Conservation (phyloP, 2,329 filamentous ascomycete genomes). For the Neofusicoccum cordaticola region DNA sequence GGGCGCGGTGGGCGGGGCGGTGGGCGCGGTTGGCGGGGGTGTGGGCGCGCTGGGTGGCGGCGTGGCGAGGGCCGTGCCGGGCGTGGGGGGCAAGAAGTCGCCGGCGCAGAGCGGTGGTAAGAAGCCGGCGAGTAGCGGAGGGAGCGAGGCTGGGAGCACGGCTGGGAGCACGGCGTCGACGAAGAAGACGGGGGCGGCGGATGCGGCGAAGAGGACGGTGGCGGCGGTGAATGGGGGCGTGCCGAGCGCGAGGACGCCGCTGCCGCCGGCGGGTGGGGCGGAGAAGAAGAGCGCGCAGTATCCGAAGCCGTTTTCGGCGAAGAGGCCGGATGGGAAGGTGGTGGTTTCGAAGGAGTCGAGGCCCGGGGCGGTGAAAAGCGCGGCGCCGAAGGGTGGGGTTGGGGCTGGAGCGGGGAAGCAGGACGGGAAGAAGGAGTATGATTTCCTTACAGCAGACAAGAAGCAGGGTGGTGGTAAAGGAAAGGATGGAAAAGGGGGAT, state of each 20-base stretch:
- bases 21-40: not conserved
- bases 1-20: not conserved
- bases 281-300: not conserved
- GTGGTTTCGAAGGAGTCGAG: not conserved
- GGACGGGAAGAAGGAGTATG: not conserved
- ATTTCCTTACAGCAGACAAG: not conserved
- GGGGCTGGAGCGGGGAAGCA: not conserved
- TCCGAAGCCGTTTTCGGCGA: slow-evolving; percentile 3
- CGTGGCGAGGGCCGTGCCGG: not conserved
- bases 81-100: not conserved
- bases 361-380: not conserved
- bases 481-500: not conserved
- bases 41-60: not conserved
- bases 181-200: not conserved
- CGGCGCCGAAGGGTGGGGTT: not conserved
- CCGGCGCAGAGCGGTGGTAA: not conserved
- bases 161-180: not conserved
- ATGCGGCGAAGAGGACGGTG: not conserved
- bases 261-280: not conserved
- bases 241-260: not conserved
- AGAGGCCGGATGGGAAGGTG: slow-evolving; percentile 8
- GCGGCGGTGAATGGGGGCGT: not conserved
- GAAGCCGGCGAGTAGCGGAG: not conserved
- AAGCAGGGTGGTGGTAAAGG: not conserved
- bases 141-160: not conserved